Evolutionary conservation across 78 protist genomes (phyloP), one percentile per base, ranked within the genome.

Genomic region (Chrysochromulina parva): DNA sequence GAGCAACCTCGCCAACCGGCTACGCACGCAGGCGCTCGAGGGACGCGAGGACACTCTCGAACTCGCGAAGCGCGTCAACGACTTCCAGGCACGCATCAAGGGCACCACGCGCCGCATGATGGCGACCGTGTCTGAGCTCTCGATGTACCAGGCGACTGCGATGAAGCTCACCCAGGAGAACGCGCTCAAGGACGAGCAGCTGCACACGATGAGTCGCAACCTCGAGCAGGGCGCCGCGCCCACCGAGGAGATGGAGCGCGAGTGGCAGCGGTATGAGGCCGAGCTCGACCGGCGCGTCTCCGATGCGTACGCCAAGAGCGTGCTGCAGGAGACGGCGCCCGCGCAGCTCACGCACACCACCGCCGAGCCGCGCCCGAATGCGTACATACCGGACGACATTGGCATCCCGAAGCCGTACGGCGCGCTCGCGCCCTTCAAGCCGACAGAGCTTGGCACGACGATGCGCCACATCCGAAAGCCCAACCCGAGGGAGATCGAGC

Each of bases 101-200:
- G 53, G 16, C 71, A 52, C 69, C 28, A 95, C 94, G 13, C 81
- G 94, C 50, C 60, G 74, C 88, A 92, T 91, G 92, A 96, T 92
- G 96, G 96, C 97, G 20, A 57, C 93, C 24, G 96, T 95, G 9
- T 80, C 95, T 17, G 97, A 96, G 93, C 93, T 96, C 47, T 88
- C 96, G 54, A 91, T 96, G 94, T 89, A 87, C 60, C 96, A 93
- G 91, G 95, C 91, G 57, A 92, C 91, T 1, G 71, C 94, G 48
- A 80, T 92, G 86, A 58, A 90, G 88, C 93, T 94, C n/a, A 53
- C 91, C 84, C 90, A 90, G 78, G 93, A 85, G 65, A 86, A 74
- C 55, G 47, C 6, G n/a, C 57, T 48, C 57, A 2, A 48, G 4
- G 82, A 74, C 57, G 55, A 11, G 19, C 14, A n/a, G 26, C 4